Evolutionary conservation across 148 eudicot genomes (phyloP).

Genomic region (Spergularia marina): DNA sequence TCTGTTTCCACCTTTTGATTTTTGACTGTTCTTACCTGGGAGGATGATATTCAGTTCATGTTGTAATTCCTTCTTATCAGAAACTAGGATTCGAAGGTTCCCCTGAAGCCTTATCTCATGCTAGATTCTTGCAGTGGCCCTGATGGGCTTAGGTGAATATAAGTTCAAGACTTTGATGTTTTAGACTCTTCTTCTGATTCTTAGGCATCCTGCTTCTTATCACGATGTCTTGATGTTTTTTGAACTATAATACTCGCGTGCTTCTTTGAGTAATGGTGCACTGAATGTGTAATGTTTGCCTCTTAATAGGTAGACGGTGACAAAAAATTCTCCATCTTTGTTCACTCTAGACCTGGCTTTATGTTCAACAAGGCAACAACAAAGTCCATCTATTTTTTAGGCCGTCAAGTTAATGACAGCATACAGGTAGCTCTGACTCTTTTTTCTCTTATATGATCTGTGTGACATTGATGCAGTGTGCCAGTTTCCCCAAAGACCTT

Average conservation of each 20-base stretch:
- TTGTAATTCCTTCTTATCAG: too few relatives aligned
- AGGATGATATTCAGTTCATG: too few relatives aligned
- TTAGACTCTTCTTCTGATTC: too few relatives aligned
- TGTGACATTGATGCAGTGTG: neutral
- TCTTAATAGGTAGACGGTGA: slow-evolving; percentile 66
- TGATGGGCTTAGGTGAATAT: too few relatives aligned
- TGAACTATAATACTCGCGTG: neutral
- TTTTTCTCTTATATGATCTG: slow-evolving; percentile 1
- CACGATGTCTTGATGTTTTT: too few relatives aligned
- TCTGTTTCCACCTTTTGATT: too few relatives aligned
- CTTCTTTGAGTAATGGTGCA: neutral
- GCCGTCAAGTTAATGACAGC: slow-evolving; percentile 82
- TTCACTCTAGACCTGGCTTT: slow-evolving; percentile 94
- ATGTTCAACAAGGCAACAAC: slow-evolving; percentile 64
- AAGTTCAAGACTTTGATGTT: too few relatives aligned
- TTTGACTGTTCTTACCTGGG: too few relatives aligned
- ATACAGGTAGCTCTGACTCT: slow-evolving; percentile 51
- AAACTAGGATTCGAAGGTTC: too few relatives aligned
- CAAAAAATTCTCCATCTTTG: slow-evolving; percentile 64
- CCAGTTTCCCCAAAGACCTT: neutral
- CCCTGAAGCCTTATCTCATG: too few relatives aligned
- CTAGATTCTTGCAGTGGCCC: too few relatives aligned
- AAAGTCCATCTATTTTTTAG: slow-evolving; percentile 65
- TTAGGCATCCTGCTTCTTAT: too few relatives aligned
- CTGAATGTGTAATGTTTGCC: neutral